A percentile compares a stretch with the other conserved stretches of the same genome.
Conservation (phyloP, 1,139 yeast species). For the Kodamaea fungicola region DNA sequence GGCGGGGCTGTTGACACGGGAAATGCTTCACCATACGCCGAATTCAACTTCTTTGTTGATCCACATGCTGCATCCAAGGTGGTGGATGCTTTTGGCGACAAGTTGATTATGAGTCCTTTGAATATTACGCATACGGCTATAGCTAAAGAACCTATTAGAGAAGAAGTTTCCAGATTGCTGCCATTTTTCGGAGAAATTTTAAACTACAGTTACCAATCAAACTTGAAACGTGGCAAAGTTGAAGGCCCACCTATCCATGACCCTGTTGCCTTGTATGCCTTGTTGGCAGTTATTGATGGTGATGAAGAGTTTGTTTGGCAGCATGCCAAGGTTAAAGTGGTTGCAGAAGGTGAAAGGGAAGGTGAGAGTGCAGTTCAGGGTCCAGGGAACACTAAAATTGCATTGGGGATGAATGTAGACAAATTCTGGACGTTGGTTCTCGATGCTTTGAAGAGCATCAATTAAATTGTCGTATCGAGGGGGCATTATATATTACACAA, state of each 20-base stretch:
- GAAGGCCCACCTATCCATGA: slow-evolving; percentile 82
- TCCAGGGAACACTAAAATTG: slow-evolving; percentile 35
- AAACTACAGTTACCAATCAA: slow-evolving; percentile 47
- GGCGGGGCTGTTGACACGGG: slow-evolving; percentile 64
- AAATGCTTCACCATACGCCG: slow-evolving; percentile 56
- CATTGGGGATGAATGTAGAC: slow-evolving; percentile 41
- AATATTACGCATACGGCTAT: slow-evolving; percentile 70
- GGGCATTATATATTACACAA: too few relatives aligned
- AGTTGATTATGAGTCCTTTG: slow-evolving; percentile 58
- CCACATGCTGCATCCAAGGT: slow-evolving; percentile 69
- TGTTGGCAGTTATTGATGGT: slow-evolving; percentile 44
- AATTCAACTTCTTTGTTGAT: slow-evolving; percentile 74
- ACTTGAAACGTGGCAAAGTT: slow-evolving; percentile 37
- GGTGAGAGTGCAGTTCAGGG: slow-evolving; percentile 38
- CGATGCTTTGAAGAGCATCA: slow-evolving; percentile 26
- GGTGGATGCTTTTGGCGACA: slow-evolving; percentile 48
- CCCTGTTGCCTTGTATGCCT: slow-evolving; percentile 65
- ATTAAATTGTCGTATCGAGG: slow-evolving; percentile 20
- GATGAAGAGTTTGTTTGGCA: slow-evolving; percentile 22
- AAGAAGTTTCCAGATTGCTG: slow-evolving; percentile 41
- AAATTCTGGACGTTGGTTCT: slow-evolving; percentile 46
- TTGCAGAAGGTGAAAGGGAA: slow-evolving; percentile 18
- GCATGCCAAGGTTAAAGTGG: slow-evolving; percentile 24
- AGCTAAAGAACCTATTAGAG: slow-evolving; percentile 48
- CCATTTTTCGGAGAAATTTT: slow-evolving; percentile 55